Percentiles rank a stretch among this genome's conserved stretches.
Conservation (phyloP, 2,329 filamentous ascomycete genomes). For the Paecilomyces formosus region DNA sequence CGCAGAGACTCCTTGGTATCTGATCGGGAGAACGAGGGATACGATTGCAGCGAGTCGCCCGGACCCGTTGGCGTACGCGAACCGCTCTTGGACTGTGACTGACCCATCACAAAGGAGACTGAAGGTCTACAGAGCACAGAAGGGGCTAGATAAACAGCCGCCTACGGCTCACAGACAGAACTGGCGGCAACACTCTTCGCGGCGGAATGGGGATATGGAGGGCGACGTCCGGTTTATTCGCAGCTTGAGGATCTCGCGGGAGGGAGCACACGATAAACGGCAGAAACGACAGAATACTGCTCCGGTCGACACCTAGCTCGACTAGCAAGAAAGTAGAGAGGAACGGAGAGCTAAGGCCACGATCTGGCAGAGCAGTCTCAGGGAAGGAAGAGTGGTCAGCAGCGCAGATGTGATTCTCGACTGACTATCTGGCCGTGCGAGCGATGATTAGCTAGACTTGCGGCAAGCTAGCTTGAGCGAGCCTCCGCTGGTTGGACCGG, state of each 20-base stretch:
- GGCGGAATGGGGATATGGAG: neutral
- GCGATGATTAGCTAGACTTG: neutral
- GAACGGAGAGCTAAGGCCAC: neutral
- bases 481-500: neutral
- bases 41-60: constrained; percentile 64
- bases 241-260: neutral
- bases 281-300: neutral
- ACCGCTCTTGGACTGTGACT: constrained; percentile 44
- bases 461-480: neutral
- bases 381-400: neutral
- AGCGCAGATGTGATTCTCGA: neutral
- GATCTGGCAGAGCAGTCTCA: neutral
- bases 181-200: neutral
- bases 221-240: neutral
- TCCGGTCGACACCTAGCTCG: neutral
- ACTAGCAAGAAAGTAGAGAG: neutral
- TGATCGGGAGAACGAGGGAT: constrained; percentile 84
- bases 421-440: neutral
- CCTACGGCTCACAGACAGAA: constrained; percentile 11
- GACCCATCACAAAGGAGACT: constrained; percentile 37
- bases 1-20: constrained; percentile 89
- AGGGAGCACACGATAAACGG: neutral
- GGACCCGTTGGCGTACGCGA: constrained; percentile 41
- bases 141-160: constrained; percentile 14
- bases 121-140: constrained; percentile 20